Evolutionary conservation across 2,329 filamentous ascomycete species (phyloP).

Genomic region (Cytospora schulzeri): DNA sequence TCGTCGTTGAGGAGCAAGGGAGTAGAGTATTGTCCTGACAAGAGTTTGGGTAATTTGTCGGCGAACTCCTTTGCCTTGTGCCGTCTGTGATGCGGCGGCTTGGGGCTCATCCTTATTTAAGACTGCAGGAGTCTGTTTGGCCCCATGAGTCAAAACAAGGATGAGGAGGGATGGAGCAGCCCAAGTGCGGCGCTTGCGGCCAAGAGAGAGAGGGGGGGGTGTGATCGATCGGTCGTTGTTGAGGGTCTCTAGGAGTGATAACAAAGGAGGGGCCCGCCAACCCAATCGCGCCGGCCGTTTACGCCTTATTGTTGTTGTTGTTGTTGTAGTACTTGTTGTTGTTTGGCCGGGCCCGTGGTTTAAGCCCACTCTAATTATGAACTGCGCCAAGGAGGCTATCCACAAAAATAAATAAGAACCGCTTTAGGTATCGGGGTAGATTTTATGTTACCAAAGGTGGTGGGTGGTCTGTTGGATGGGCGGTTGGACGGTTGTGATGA

Average conservation of each 20-base stretch:
- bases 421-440: too few relatives aligned
- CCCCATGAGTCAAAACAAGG: conserved; percentile 6
- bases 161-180: not conserved
- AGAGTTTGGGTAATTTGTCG: conserved; percentile 18
- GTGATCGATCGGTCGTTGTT: not conserved
- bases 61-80: conserved; percentile 13
- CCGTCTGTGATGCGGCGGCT: conserved; percentile 6
- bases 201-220: too few relatives aligned
- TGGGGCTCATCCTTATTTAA: conserved; percentile 25
- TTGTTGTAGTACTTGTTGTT: not conserved
- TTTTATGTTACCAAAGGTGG: too few relatives aligned
- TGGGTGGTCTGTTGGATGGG: too few relatives aligned
- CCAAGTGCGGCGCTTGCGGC: not conserved
- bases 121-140: conserved; percentile 2
- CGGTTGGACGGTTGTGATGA: too few relatives aligned
- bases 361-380: not conserved
- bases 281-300: conserved; percentile 15
- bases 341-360: not conserved
- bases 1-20: not conserved
- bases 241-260: conserved; percentile 3
- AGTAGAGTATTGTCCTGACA: conserved; percentile 17
- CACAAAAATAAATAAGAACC: too few relatives aligned
- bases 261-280: too few relatives aligned
- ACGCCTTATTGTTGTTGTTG: not conserved
- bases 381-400: not conserved